phyloP scores from a whole-genome alignment of 2,329 filamentous ascomycete species.

The Sporothrix phasma region DNA sequence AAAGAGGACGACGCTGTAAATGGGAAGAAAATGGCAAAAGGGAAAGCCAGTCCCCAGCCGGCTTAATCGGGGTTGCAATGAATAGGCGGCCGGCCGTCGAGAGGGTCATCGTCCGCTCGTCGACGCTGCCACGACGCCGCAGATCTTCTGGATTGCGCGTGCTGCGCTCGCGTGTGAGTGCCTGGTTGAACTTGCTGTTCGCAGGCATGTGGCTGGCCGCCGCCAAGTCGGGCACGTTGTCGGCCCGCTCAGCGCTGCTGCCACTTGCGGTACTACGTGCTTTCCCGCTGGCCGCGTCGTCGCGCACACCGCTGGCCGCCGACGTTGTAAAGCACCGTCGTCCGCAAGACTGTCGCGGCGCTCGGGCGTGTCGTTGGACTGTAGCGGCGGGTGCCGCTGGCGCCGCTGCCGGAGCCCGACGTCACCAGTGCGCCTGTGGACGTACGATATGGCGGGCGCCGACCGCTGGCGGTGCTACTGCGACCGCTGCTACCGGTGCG shows the following conservation, averaged over 20 bases:
- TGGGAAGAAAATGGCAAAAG: background rate
- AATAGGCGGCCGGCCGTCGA: conserved; percentile 62
- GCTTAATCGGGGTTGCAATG: conserved; percentile 69
- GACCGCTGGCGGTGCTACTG: conserved; percentile 52
- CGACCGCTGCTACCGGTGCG: conserved; percentile 66
- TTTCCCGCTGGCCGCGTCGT: conserved; percentile 38
- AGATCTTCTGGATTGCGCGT: conserved; percentile 62
- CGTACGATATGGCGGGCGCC: conserved; percentile 39
- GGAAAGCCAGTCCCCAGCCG: too few species aligned
- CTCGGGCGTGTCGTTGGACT: conserved; percentile 48
- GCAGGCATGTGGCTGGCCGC: conserved; percentile 42
- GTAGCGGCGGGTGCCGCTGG: conserved; percentile 28
- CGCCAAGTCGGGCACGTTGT: conserved; percentile 47
- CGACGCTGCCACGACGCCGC: conserved; percentile 67
- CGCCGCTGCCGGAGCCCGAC: conserved; percentile 26
- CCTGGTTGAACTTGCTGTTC: conserved; percentile 49
- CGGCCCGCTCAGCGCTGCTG: conserved; percentile 51
- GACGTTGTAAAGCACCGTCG: background rate
- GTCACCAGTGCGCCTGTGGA: conserved; percentile 35
- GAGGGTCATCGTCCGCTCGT: conserved; percentile 71
- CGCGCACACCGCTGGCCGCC: conserved; percentile 20
- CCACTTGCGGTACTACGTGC: conserved; percentile 44
- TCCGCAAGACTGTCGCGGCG: conserved; percentile 41
- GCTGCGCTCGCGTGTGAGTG: conserved; percentile 54
- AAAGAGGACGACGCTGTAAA: background rate